Evolutionary conservation across 2,329 filamentous ascomycete species (phyloP).

Genomic region (Dothideomycetes sp.): DNA sequence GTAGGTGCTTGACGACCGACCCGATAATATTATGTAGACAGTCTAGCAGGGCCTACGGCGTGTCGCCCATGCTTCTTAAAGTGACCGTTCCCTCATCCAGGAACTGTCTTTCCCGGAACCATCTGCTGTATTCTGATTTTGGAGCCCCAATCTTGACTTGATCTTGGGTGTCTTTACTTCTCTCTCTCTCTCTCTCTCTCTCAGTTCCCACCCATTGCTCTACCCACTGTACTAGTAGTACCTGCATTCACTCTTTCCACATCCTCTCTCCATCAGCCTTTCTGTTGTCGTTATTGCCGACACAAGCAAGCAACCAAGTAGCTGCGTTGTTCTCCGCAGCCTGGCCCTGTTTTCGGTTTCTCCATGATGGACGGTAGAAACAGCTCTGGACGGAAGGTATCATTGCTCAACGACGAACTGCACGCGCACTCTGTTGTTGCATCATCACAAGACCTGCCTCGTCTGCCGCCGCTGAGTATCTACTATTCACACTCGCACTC

Average conservation of each 20-base stretch:
- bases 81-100: slow-evolving; percentile 7
- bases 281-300: background rate
- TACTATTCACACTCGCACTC: slow-evolving; percentile 26
- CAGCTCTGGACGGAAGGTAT: slow-evolving; percentile 40
- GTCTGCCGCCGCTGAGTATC: slow-evolving; percentile 23
- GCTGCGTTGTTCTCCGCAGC: background rate
- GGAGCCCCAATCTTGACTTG: too few relatives aligned
- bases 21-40: too few relatives aligned
- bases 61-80: too few relatives aligned
- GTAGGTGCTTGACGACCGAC: slow-evolving; percentile 11
- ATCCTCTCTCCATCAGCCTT: background rate
- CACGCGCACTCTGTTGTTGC: slow-evolving; percentile 21
- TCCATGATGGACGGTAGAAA: slow-evolving; percentile 44
- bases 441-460: slow-evolving; percentile 9
- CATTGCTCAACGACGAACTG: slow-evolving; percentile 39
- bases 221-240: too few relatives aligned
- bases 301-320: background rate
- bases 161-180: too few relatives aligned
- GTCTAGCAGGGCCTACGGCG: too few relatives aligned
- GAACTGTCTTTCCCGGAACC: too few relatives aligned
- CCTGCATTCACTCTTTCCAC: too few relatives aligned
- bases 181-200: too few relatives aligned
- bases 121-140: too few relatives aligned
- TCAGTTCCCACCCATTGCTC: too few relatives aligned
- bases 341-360: slow-evolving; percentile 18